Percentiles rank a stretch among this genome's conserved stretches.
phyloP scores from a whole-genome alignment of 2,329 filamentous ascomycete genomes.

The Alternaria brassicicola region DNA sequence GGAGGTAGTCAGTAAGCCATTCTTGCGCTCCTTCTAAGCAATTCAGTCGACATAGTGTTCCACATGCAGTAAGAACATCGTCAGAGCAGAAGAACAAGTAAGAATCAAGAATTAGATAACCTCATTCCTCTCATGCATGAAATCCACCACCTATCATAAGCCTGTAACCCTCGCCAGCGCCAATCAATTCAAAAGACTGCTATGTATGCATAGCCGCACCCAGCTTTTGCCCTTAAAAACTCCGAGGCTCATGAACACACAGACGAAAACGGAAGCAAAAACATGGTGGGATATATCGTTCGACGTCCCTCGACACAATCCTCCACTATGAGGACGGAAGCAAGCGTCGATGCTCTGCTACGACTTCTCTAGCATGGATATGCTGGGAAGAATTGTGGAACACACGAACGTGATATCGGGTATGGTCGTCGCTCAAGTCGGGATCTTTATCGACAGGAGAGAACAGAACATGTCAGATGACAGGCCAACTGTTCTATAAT shows the following conservation, averaged over 20 bases:
- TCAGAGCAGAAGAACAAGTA: not conserved
- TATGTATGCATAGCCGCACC: not conserved
- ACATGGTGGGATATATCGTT: not conserved
- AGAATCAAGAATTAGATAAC: not conserved
- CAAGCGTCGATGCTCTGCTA: not conserved
- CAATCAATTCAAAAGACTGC: constrained; percentile 1
- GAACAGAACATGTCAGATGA: not conserved
- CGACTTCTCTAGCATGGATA: not conserved
- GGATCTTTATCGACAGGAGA: not conserved
- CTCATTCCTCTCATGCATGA: constrained; percentile 1
- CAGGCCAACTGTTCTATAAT: constrained; percentile 28
- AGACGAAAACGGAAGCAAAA: not conserved
- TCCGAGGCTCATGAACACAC: constrained; percentile 12
- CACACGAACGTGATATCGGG: not conserved
- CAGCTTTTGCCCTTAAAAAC: constrained; percentile 8
- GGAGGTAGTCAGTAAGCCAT: too few relatives aligned
- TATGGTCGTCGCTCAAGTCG: not conserved
- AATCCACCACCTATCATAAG: constrained; percentile 2
- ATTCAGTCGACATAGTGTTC: not conserved
- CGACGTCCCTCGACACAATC: not conserved
- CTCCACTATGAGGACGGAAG: not conserved
- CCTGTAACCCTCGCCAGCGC: not conserved
- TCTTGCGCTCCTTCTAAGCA: not conserved
- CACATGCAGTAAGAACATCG: not conserved
- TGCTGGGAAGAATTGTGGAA: not conserved